A percentile compares a stretch with the other conserved stretches of the same genome.
Conservation (phyloP, 371 early-diverging fungal species). For the Caulochytrium protostelioides region DNA sequence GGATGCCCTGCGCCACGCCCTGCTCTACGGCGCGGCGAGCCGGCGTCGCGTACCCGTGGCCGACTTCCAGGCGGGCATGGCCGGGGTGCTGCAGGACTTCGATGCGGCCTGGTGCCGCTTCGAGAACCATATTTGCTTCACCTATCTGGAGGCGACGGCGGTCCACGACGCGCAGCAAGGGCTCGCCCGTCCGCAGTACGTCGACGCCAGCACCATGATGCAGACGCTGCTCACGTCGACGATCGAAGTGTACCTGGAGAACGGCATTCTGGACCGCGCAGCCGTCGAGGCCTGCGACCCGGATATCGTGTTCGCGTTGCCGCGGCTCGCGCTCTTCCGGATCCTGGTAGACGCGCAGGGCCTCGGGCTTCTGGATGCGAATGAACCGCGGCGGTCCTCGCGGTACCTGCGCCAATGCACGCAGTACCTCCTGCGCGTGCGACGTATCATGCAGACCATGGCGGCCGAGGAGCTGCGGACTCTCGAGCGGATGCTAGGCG, state of each 20-base stretch:
- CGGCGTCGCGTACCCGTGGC: constrained; percentile 2
- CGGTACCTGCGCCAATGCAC: constrained; percentile 21
- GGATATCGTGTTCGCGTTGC: constrained; percentile 23
- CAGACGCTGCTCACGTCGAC: not conserved
- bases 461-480: constrained; percentile 3
- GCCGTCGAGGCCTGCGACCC: constrained; percentile 21
- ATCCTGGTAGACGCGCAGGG: constrained; percentile 20
- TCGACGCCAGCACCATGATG: not conserved
- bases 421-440: constrained; percentile 8
- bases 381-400: constrained; percentile 16
- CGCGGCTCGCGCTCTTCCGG: constrained; percentile 25
- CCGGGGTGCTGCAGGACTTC: constrained; percentile 25
- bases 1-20: constrained; percentile 24
- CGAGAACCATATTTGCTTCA: constrained; percentile 34
- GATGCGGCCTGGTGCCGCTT: constrained; percentile 36
- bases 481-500: constrained; percentile 17
- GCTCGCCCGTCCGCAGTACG: constrained; percentile 24
- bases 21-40: constrained; percentile 8
- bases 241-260: not conserved
- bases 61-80: constrained; percentile 10
- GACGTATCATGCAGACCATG: constrained; percentile 3
- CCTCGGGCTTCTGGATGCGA: constrained; percentile 17
- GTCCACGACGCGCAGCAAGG: constrained; percentile 13
- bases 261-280: not conserved
- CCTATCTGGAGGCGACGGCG: constrained; percentile 26